A percentile compares a stretch with the other conserved stretches of the same genome.
phyloP scores from a whole-genome alignment of 768 basidiomycete genomes.

The Agaricus blazei region DNA sequence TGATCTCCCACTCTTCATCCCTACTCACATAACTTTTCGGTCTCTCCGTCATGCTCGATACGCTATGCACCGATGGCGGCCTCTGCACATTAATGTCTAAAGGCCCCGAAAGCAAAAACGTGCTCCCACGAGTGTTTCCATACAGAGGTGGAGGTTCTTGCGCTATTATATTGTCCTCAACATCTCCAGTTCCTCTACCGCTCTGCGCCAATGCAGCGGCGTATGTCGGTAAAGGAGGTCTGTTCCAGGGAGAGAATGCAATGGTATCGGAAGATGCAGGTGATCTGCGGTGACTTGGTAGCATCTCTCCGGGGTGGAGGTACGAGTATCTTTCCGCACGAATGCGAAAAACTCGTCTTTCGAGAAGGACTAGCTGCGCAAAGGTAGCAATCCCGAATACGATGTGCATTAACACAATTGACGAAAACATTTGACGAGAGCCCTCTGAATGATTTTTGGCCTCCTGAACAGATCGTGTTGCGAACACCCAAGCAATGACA shows the following conservation, averaged over 20 bases:
- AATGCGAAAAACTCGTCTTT: conserved; percentile 59
- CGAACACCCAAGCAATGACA: conserved; percentile 52
- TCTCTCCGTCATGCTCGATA: conserved; percentile 25
- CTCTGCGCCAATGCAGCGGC: conserved; percentile 64
- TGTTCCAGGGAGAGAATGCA: conserved; percentile 63
- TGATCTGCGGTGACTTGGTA: conserved; percentile 33
- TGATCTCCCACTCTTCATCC: conserved; percentile 55
- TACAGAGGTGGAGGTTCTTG: conserved; percentile 72
- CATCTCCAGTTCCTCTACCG: conserved; percentile 69
- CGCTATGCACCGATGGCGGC: conserved; percentile 31
- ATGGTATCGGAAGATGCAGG: conserved; percentile 24
- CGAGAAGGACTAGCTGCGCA: conserved; percentile 54
- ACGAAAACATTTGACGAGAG: conserved; percentile 19
- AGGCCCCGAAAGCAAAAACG: conserved; percentile 50
- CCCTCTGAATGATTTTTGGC: conserved; percentile 11
- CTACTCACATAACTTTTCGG: conserved; percentile 52
- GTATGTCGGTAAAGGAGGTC: conserved; percentile 66
- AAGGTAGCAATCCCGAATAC: conserved; percentile 49
- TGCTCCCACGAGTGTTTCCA: conserved; percentile 68
- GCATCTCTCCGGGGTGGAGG: conserved; percentile 53
- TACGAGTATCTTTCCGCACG: conserved; percentile 60
- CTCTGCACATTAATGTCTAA: conserved; percentile 44
- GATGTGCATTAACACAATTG: conserved; percentile 56
- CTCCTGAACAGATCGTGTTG: conserved; percentile 17
- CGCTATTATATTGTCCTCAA: conserved; percentile 67